Evolutionary conservation across 1,284 basidiomycete genomes (phyloP), one percentile per base, ranked within the genome.

Genomic region (Boletus mariae): DNA sequence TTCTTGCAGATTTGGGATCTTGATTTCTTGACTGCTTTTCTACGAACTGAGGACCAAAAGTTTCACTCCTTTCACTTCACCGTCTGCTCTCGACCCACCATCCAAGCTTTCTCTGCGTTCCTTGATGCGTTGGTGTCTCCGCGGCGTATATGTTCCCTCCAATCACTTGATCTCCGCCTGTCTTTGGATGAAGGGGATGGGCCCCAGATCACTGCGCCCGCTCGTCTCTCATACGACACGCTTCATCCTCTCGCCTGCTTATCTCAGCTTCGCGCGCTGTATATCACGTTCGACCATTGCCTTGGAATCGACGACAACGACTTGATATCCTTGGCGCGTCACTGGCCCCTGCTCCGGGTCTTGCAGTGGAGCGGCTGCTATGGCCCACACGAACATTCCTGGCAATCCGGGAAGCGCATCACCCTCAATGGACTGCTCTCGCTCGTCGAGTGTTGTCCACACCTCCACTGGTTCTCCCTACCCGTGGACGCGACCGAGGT

Each of bases 241-340:
- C 40, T 25, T 25, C 11, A 4, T 25, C 40, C 23, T 41, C 40
- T 41, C 10, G 20, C 42, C 15, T 3, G 15, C 8, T 15, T 47
- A n/a, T n/a, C 23, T 15, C 35, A 26, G 25, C 35, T 56, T 20
- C 25, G 25, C n/a, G 5, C 17, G 26, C 15, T 48, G 1, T 2
- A 20, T 0, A 1, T 60, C 6, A 13, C 45, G 35, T 3, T 48
- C 5, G 38, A 29, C 8, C 9, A 3, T 15, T 47, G 46, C 40
- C 34, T 46, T 32, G 52, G 40, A 2, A 26, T 57, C 10, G 40
- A 46, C 17, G 49, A 60, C 1, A 32, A 49, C 13, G 46, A 51
- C 0, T n/a, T 49, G 25, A 10, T 28, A 8, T 35, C 42, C 29
- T n/a, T 57, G 34, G 2, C 28, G 1, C 15, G 31, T 13, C 32